Base-by-base conservation (phyloP, 306 rosid species). In the Cucumis cinereus region DNA sequence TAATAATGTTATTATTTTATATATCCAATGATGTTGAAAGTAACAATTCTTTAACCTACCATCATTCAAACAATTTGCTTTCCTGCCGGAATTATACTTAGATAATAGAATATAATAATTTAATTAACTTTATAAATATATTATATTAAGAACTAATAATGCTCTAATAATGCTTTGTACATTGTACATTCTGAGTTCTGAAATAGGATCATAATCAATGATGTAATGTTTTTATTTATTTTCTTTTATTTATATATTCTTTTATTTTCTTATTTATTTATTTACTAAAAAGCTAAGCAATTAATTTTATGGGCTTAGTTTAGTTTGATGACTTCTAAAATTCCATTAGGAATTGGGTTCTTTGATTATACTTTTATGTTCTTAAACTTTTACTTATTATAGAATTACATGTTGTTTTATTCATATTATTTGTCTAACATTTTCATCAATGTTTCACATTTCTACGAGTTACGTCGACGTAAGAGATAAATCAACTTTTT, bases 91-190 rank as follows among this genome's bases (percentile, higher is more conserved):
- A 76, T 76, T 76, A 76, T 76, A 76, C 71, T 76, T 74, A 23
- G 24, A 56, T 74, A 74, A 36, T 35, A 74, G 38, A 76, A 15
- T 57, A 56, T 59, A 23, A 36, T 75, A 75, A 33, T 54, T 38
- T 76, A 40, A 55, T 75, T 41, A 75, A 38, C 56, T 69, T 69
- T 24, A 23, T 41, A 24, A 12, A 3, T 26, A 0, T 41, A 45
- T 11, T 40, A 38, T 41, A 33, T 23, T 4, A 38, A 52, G 16
- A 13, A 59, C 20, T 43, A 76, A 76, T 76, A 43, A 57, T 56
- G 70, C 57, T 40, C n/a, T n/a, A n/a, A n/a, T 60, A 86, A 90
- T 90, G 97, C 84, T 76, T 76, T 78, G 80, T 82, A 87, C 90
- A 89, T 88, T 88, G 90, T 85, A 86, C 84, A 78, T 82, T 78